Evolutionary conservation across 805 yeast genomes (phyloP).

Genomic region (Candida stauntonica): DNA sequence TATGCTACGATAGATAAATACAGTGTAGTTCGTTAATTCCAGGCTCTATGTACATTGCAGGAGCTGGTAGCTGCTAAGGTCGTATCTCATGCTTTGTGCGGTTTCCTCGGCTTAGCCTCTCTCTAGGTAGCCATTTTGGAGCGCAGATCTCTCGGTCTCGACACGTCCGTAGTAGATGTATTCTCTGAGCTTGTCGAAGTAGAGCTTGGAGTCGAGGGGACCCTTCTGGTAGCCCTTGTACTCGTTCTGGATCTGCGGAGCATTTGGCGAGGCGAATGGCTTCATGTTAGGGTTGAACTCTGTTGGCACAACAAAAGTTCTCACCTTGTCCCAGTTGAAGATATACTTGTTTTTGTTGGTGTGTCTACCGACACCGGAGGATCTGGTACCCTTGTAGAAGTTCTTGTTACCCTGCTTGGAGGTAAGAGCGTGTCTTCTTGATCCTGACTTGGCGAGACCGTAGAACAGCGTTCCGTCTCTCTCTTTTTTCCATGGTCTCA

Average conservation of each 20-base stretch:
- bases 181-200: constrained; percentile 67
- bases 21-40: no score
- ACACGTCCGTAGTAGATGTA: constrained; percentile 70
- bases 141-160: constrained; percentile 31
- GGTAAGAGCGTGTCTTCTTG: constrained; percentile 77
- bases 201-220: constrained; percentile 67
- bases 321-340: constrained; percentile 78
- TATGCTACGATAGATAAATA: no score
- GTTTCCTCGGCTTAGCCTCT: constrained; percentile 25
- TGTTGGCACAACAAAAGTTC: constrained; percentile 83
- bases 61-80: no score
- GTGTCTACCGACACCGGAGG: constrained; percentile 85
- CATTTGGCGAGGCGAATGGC: constrained; percentile 73
- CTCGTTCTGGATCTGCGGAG: constrained; percentile 64
- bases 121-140: constrained; percentile 25
- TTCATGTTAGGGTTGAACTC: constrained; percentile 44
- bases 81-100: background rate
- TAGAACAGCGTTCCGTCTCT: constrained; percentile 82
- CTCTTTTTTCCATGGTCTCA: constrained; percentile 87
- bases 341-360: constrained; percentile 71
- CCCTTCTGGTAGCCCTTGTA: constrained; percentile 70
- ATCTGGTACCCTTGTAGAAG: constrained; percentile 93
- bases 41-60: no score
- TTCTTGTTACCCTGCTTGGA: constrained; percentile 94
- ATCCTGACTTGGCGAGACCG: constrained; percentile 73